Percentiles rank a stretch among this genome's conserved stretches.
These are phyloP conservation scores for Fusarium annulatum DNA, from an alignment of 2,329 filamentous ascomycete species.

Conservation along the genomic window DNA sequence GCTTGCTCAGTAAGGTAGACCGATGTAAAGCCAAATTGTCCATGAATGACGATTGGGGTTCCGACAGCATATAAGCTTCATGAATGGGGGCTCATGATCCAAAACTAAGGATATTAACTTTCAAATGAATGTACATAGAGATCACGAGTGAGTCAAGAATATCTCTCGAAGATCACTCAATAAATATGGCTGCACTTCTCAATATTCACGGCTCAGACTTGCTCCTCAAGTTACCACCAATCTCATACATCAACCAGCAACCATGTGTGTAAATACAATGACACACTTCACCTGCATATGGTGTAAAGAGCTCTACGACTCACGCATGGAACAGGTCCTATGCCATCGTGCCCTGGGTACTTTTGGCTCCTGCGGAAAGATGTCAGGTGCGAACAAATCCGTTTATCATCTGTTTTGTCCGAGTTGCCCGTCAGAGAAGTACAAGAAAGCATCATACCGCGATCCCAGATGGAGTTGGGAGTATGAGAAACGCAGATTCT, in stretches of 20 bases:
- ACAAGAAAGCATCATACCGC: neutral
- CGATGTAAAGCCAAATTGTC: neutral
- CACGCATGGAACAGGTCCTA: neutral
- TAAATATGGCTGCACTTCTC: neutral
- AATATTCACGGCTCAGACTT: neutral
- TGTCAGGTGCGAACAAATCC: neutral
- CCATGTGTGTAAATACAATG: neutral
- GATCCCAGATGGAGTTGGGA: neutral
- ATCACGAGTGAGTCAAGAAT: neutral
- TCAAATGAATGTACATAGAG: neutral
- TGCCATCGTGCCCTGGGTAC: neutral
- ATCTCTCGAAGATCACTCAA: too few relatives aligned
- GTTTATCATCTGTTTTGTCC: neutral
- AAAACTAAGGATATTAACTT: neutral
- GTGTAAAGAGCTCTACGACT: neutral
- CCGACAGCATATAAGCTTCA: neutral
- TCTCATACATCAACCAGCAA: neutral
- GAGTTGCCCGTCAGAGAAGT: neutral
- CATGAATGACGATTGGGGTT: neutral
- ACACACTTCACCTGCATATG: neutral
- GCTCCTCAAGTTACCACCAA: neutral
- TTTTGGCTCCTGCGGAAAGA: neutral
- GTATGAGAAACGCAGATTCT: neutral
- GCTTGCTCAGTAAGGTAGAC: neutral
- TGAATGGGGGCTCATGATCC: rapidly evolving